phyloP scores from a whole-genome alignment of 768 basidiomycete genomes.

The Hydnum rufescens region DNA sequence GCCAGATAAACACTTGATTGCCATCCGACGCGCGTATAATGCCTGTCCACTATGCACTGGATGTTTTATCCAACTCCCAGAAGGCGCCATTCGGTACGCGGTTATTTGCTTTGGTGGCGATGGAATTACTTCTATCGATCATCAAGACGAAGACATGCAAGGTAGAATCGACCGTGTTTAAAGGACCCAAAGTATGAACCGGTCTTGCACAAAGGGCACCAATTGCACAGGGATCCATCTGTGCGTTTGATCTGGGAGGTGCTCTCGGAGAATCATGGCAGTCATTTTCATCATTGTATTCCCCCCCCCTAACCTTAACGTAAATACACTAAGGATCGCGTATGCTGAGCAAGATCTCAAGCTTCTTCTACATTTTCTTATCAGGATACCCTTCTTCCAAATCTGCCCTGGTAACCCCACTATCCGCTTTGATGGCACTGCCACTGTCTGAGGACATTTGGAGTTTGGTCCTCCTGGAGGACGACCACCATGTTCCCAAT shows the following conservation, averaged over 20 bases:
- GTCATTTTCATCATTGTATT: too few relatives aligned
- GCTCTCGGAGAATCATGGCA: too few relatives aligned
- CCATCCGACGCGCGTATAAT: background rate
- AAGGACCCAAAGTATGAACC: too few relatives aligned
- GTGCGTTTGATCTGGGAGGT: too few relatives aligned
- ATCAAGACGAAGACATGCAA: too few relatives aligned
- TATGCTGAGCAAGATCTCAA: too few relatives aligned
- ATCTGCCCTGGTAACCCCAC: background rate
- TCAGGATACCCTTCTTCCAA: background rate
- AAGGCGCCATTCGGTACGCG: background rate
- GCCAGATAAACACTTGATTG: background rate
- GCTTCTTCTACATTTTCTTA: too few relatives aligned
- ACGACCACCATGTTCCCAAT: constrained; percentile 4
- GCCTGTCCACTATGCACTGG: background rate
- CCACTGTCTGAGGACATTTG: background rate
- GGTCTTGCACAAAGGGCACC: too few relatives aligned
- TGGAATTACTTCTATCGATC: background rate
- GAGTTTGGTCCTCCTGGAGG: background rate
- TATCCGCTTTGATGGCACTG: background rate
- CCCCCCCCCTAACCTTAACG: too few relatives aligned
- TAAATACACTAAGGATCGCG: too few relatives aligned
- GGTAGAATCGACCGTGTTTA: too few relatives aligned
- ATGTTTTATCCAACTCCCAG: background rate
- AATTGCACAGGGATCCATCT: too few relatives aligned
- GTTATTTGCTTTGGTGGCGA: background rate